phyloP scores from a whole-genome alignment of 2,329 filamentous ascomycete species.

The Aspergillus brunneoviolaceus region DNA sequence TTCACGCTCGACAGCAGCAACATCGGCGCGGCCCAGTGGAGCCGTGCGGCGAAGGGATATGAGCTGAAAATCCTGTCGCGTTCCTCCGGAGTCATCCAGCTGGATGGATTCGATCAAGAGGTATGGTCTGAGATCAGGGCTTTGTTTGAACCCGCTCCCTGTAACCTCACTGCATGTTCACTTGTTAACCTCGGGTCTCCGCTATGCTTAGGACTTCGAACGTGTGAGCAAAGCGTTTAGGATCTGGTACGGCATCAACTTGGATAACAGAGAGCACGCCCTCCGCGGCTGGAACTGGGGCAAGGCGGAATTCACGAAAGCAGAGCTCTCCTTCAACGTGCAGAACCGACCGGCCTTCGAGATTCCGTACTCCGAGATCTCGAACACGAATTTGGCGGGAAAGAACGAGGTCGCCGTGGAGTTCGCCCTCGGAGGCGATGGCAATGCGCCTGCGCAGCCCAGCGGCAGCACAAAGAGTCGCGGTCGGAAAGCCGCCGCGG shows the following conservation, averaged over 20 bases:
- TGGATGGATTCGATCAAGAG: slow-evolving; percentile 93
- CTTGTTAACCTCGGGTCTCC: not conserved
- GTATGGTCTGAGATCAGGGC: slow-evolving; percentile 37
- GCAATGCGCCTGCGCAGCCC: slow-evolving; percentile 69
- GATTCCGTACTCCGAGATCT: slow-evolving; percentile 94
- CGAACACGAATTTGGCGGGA: slow-evolving; percentile 94
- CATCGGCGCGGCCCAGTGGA: slow-evolving; percentile 89
- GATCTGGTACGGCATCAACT: slow-evolving; percentile 92
- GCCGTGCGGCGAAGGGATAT: slow-evolving; percentile 84
- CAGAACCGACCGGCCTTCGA: slow-evolving; percentile 96
- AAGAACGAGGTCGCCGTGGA: slow-evolving; percentile 98
- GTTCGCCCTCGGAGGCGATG: slow-evolving; percentile 75
- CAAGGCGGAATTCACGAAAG: slow-evolving; percentile 93
- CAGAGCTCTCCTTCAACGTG: slow-evolving; percentile 93
- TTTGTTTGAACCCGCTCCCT: not conserved
- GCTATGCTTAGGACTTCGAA: slow-evolving; percentile 69
- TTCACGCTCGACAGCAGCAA: slow-evolving; percentile 89
- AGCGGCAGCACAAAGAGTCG: slow-evolving; percentile 69
- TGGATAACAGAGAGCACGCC: slow-evolving; percentile 92
- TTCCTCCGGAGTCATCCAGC: slow-evolving; percentile 80
- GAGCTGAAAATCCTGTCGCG: slow-evolving; percentile 90
- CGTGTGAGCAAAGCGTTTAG: slow-evolving; percentile 91
- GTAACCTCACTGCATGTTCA: not conserved
- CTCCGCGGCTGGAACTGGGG: slow-evolving; percentile 99
- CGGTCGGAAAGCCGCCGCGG: slow-evolving; percentile 86